Base-by-base conservation (phyloP, 352 stramenopile species). In the Thalassiosira mediterranea region DNA sequence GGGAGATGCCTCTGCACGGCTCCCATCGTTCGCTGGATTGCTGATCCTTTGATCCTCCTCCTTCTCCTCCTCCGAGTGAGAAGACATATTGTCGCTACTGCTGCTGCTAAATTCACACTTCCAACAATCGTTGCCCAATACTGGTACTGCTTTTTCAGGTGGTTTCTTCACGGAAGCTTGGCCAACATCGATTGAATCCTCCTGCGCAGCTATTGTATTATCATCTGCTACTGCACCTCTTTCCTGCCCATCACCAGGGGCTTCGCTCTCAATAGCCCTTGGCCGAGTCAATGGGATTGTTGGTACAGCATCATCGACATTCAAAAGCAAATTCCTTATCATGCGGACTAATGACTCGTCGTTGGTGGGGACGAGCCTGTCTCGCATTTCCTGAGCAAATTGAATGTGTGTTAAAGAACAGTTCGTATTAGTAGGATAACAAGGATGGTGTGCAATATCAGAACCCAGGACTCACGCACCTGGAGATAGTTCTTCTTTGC, bases 401-500 rank as follows among this genome's bases (percentile, higher is more conserved):
- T 63, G 4, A 52, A 51, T 15, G 11, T 19, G n/a, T 7, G 8
- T 10, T 31, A 28, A 37, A 37, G 23, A 10, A 17, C 0, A 19
- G 1, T n/a, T n/a, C n/a, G n/a, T n/a, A n/a, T n/a, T n/a, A n/a
- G n/a, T n/a, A n/a, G n/a, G n/a, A n/a, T n/a, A n/a, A n/a, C n/a
- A n/a, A n/a, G n/a, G n/a, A n/a, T n/a, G n/a, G n/a, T n/a, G n/a
- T n/a, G n/a, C n/a, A n/a, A 13, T 13, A 29, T 52, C 15, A 49
- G n/a, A 65, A 53, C 2, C 13, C 21, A 19, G 2, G 0, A 21
- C 4, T 44, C 52, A 62, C 64, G 71, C 28, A 73, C 75, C 49
- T 83, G 70, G 23, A 84, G 37, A 62, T 83, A 86, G 17, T 52
- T 37, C 32, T 44, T 71, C 63, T 82, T 78, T 21, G 77, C 65